A percentile compares a stretch with the other conserved stretches of the same genome.
Evolutionary conservation across 345 rosid genomes (phyloP).

Genomic region (Psidium friedrichsthalianum): DNA sequence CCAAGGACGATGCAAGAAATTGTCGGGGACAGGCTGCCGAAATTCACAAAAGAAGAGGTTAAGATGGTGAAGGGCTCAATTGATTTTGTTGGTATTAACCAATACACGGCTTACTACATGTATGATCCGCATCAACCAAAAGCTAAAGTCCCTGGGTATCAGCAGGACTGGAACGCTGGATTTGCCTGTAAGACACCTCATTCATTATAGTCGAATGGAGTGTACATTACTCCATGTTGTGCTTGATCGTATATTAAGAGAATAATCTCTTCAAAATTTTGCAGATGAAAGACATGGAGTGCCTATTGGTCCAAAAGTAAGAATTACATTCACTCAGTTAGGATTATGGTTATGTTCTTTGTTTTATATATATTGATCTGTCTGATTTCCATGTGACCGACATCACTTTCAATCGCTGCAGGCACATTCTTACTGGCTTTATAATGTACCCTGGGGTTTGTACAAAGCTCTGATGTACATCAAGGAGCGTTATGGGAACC

Average conservation of each 20-base stretch:
- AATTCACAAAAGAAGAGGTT: conserved; percentile 63
- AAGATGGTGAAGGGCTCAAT: conserved; percentile 86
- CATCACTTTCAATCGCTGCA: conserved; percentile 9
- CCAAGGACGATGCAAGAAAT: conserved; percentile 81
- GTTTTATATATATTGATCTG: background rate
- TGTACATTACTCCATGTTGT: background rate
- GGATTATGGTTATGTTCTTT: background rate
- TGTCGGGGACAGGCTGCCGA: conserved; percentile 69
- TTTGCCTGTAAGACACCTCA: conserved; percentile 53
- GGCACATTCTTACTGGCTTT: conserved; percentile 85
- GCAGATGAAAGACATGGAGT: conserved; percentile 57
- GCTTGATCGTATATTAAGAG: background rate
- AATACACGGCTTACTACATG: conserved; percentile 76
- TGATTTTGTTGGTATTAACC: conserved; percentile 88
- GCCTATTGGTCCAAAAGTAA: conserved; percentile 74
- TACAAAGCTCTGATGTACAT: conserved; percentile 81
- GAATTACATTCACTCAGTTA: background rate
- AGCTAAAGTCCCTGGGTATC: conserved; percentile 53
- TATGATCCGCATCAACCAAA: conserved; percentile 37
- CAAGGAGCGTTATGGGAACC: conserved; percentile 87
- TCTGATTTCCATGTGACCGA: background rate
- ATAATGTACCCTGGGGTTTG: conserved; percentile 95
- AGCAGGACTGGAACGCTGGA: conserved; percentile 81
- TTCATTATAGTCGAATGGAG: background rate
- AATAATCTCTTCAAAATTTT: background rate